Base-by-base conservation (phyloP, 2,329 filamentous ascomycete species). In the Parascedosporium putredinis region DNA sequence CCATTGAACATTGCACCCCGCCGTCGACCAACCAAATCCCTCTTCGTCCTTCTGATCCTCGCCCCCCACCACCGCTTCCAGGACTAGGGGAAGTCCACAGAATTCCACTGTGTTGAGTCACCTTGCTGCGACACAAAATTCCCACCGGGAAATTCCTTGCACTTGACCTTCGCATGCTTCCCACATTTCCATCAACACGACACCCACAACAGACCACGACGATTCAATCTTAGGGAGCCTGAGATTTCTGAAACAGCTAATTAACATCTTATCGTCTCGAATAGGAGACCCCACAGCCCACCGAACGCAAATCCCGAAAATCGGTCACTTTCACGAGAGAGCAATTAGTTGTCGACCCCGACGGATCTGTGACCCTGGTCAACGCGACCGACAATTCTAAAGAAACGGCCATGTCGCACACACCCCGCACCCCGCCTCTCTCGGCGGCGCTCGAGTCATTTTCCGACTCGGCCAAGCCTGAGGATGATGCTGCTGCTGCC, bases 281-380 rank as follows among this genome's bases (percentile, higher is more conserved):
- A 44, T 51, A 57, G 53, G 47, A 53, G 33, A 40, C 52, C 20
- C 23, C 23, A 44, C 58, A 55, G 45, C 58, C 58, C 46, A 60
- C 65, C 59, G 76, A 83, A 60, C 77, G 78, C 64, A 89, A 86
- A 68, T 81, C 84, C 62, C 86, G 90, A 71, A 95, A 97, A 73
- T 94, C 88, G 44, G 91, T 97, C 62, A 84, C 89, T 56, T 97
- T 97, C 68, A 90, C 84, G 65, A 86, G 93, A 69, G 87, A 88
- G 62, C 80, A 88, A 60, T 79, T 86, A 57, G 82, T 95, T 61
- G 90, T 96, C 66, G 87, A 95, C 73, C 80, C 81, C 68, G 87
- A 95, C 76, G 91, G 91, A 61, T 81, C 84, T 64, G 81, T 96
- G 64, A 88, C 80, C 61, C 83, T 86, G 69, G 76, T 81, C 66